Evolutionary conservation across 2,329 filamentous ascomycete species (phyloP).

Genomic region (Calonectria multiphialidica): DNA sequence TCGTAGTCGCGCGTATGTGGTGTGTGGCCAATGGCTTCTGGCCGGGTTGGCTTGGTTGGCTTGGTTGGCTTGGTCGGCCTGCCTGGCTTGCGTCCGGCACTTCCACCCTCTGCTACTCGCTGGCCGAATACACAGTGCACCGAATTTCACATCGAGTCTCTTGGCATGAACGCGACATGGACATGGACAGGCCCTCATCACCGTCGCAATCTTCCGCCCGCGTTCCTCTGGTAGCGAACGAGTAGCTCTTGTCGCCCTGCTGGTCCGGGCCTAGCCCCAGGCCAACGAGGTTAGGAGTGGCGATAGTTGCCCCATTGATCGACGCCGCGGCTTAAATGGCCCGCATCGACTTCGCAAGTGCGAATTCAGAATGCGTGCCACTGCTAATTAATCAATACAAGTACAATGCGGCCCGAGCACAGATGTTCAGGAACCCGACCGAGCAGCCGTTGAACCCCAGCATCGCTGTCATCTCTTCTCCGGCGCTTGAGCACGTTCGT

Average conservation of each 20-base stretch:
- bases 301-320: conserved; percentile 9
- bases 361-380: background rate
- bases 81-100: background rate
- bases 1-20: background rate
- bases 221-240: background rate
- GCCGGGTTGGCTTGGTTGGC: too few species aligned
- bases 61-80: too few species aligned
- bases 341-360: background rate
- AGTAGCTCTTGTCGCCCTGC: background rate
- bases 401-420: background rate
- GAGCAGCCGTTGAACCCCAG: background rate
- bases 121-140: background rate
- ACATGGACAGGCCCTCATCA: background rate
- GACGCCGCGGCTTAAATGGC: conserved; percentile 5
- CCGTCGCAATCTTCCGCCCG: conserved; percentile 2
- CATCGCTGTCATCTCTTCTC: background rate
- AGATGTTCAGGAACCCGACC: background rate
- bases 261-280: background rate
- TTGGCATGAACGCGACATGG: background rate
- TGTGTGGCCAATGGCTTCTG: background rate
- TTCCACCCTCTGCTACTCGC: background rate
- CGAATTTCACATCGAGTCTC: background rate
- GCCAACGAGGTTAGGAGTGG: background rate
- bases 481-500: background rate
- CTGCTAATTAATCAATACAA: background rate